These are phyloP conservation scores for Aquilaria yunnanensis DNA, from an alignment of 345 rosid species.

Conservation along the genomic window DNA sequence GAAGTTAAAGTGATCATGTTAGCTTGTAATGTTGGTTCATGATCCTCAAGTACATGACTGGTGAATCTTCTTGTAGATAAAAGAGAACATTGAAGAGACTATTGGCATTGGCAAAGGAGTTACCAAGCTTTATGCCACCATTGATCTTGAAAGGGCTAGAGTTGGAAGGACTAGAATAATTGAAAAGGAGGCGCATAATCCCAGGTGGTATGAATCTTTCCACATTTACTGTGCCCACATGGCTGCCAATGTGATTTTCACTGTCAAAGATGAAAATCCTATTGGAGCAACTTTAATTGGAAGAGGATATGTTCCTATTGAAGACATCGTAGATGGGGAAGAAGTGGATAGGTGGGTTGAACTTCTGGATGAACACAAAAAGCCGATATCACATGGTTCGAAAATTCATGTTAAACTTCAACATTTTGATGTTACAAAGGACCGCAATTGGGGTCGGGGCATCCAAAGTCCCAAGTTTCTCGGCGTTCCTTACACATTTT, in stretches of 20 bases:
- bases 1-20: too few species aligned
- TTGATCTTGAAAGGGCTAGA: constrained; percentile 92
- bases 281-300: constrained; percentile 91
- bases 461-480: constrained; percentile 67
- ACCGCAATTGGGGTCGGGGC: constrained; percentile 59
- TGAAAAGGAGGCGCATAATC: constrained; percentile 49
- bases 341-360: constrained; percentile 91
- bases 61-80: constrained; percentile 37
- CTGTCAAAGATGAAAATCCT: constrained; percentile 84
- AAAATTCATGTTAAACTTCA: constrained; percentile 92
- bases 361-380: constrained; percentile 55
- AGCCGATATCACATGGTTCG: constrained; percentile 55
- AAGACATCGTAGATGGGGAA: constrained; percentile 59
- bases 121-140: constrained; percentile 67
- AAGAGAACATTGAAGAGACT: constrained; percentile 66
- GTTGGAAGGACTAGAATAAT: constrained; percentile 84
- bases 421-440: constrained; percentile 63
- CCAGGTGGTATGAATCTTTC: constrained; percentile 86
- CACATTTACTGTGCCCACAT: constrained; percentile 90
- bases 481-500: constrained; percentile 96
- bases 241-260: constrained; percentile 79
- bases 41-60: too few species aligned
- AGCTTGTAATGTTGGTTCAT: too few species aligned
- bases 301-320: constrained; percentile 75
- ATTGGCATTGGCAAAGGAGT: constrained; percentile 84